Percentiles rank a stretch among this genome's conserved stretches.
Evolutionary conservation across 305 asterid species (phyloP).

Genomic region (Fraxinus floribunda): DNA sequence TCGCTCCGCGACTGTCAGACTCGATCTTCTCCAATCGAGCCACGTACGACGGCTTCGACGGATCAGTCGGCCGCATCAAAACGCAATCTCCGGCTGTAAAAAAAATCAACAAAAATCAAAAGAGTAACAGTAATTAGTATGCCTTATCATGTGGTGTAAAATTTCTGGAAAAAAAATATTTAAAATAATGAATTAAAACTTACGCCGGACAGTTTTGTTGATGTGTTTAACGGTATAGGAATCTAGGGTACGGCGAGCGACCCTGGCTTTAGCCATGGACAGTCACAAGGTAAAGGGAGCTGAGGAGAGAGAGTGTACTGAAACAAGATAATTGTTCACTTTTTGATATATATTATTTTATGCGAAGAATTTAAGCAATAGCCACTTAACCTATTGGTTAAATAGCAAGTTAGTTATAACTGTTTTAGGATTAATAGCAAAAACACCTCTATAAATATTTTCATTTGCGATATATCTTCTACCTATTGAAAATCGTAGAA

Average conservation of each 20-base stretch:
- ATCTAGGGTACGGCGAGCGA: slow-evolving; percentile 58
- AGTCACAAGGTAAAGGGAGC: slow-evolving; percentile 19
- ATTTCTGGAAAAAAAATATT: not conserved
- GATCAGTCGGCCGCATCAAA: slow-evolving; percentile 71
- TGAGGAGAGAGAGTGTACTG: slow-evolving; percentile 35
- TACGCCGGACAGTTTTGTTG: slow-evolving; percentile 60
- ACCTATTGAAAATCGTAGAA: too few relatives aligned
- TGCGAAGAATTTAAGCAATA: not conserved
- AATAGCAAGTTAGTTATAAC: not conserved
- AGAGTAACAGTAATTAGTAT: not conserved
- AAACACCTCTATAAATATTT: too few relatives aligned
- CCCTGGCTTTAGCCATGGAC: slow-evolving; percentile 65
- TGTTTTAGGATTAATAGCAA: too few relatives aligned
- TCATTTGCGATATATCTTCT: too few relatives aligned
- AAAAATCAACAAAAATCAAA: slow-evolving; percentile 12
- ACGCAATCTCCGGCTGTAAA: slow-evolving; percentile 77
- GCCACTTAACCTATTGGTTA: not conserved
- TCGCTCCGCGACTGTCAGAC: slow-evolving; percentile 67
- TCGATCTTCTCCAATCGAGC: slow-evolving; percentile 81
- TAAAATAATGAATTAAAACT: slow-evolving; percentile 14
- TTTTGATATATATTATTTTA: not conserved
- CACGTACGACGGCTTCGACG: slow-evolving; percentile 79
- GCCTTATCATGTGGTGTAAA: not conserved
- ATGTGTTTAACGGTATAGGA: slow-evolving; percentile 53
- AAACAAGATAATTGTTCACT: slow-evolving; percentile 22